Conservation (phyloP, 2,329 filamentous ascomycete species). For the Parascedosporium putredinis region DNA sequence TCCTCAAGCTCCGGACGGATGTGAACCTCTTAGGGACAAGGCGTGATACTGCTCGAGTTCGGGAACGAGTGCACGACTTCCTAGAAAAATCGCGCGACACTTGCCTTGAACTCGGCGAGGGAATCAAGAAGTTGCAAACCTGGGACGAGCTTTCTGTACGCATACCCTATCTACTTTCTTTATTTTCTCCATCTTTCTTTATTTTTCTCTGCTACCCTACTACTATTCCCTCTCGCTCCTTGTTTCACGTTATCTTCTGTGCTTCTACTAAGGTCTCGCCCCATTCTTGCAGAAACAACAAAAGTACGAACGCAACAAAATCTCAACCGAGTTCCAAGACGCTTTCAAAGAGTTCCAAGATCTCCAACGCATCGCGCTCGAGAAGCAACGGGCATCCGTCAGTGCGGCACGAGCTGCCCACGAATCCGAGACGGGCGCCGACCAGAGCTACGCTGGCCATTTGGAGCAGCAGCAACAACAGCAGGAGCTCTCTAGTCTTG, state of each 20-base stretch:
- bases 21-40: slow-evolving; percentile 78
- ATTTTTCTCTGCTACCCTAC: too few species aligned
- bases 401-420: slow-evolving; percentile 72
- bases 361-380: slow-evolving; percentile 80
- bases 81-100: slow-evolving; percentile 76
- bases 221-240: neutral
- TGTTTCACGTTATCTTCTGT: neutral
- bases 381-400: slow-evolving; percentile 83
- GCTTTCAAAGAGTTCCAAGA: slow-evolving; percentile 84
- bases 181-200: too few species aligned
- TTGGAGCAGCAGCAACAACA: slow-evolving; percentile 52
- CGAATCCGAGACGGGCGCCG: slow-evolving; percentile 41
- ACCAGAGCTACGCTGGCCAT: slow-evolving; percentile 18
- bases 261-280: slow-evolving; percentile 4
- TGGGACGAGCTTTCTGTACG: slow-evolving; percentile 76
- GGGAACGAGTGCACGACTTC: slow-evolving; percentile 79
- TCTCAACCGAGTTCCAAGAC: slow-evolving; percentile 85
- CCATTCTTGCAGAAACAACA: slow-evolving; percentile 61
- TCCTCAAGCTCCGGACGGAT: slow-evolving; percentile 74
- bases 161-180: too few species aligned
- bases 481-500: slow-evolving; percentile 70
- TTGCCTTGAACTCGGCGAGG: slow-evolving; percentile 88
- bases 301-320: slow-evolving; percentile 91
- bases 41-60: slow-evolving; percentile 80
- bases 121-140: slow-evolving; percentile 80